phyloP scores from a whole-genome alignment of 129 eudicot genomes.

The Chrysanthemum makinoi region DNA sequence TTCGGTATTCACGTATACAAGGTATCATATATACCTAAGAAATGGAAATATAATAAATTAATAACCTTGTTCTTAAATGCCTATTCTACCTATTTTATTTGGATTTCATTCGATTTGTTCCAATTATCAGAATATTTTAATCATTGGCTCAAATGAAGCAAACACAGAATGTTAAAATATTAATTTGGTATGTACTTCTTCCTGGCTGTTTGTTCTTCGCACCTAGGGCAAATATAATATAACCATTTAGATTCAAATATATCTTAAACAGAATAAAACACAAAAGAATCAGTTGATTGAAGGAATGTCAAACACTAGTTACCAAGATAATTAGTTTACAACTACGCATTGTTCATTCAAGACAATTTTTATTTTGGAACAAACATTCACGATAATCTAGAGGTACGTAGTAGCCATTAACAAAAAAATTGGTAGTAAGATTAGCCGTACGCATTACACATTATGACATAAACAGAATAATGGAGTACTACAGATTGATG shows the following conservation, averaged over 20 bases:
- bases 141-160: constrained; percentile 9
- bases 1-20: background rate
- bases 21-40: background rate
- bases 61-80: background rate
- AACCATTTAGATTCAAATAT: too few relatives aligned
- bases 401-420: too few relatives aligned
- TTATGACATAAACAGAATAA: too few relatives aligned
- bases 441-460: too few relatives aligned
- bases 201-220: background rate
- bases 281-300: background rate
- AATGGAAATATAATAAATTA: background rate
- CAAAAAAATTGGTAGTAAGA: too few relatives aligned
- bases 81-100: background rate
- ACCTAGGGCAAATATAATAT: background rate
- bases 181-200: background rate
- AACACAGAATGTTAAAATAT: background rate
- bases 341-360: too few relatives aligned
- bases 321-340: constrained; percentile 5
- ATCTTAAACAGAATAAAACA: background rate
- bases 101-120: constrained; percentile 1
- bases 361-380: too few relatives aligned
- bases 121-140: background rate
- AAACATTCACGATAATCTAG: too few relatives aligned
- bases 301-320: background rate
- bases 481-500: too few relatives aligned